Evolutionary conservation across 208 protist species (phyloP), one percentile per base, ranked within the genome.

Genomic region (Novymonas esmeraldas): DNA sequence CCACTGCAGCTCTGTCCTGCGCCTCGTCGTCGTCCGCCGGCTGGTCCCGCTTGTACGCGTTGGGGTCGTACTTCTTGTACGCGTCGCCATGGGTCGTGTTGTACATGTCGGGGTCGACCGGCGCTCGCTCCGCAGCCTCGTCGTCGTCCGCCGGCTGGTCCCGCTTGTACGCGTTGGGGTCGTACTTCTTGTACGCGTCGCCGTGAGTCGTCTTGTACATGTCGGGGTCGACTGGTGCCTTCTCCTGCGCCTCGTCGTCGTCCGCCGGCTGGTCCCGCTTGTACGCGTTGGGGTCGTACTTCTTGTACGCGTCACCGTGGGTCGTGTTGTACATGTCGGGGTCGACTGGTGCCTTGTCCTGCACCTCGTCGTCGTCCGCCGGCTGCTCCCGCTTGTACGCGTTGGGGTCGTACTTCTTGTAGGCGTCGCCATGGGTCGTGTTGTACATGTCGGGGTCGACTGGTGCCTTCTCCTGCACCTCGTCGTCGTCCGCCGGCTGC

Each of bases 61-160:
- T 48, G 20, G 20, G 31, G 49, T 49, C 78, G 29, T 76, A 71
- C 16, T 24, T 6, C 71, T 76, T 69, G 29, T 76, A 60, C 7
- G 26, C 51, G 18, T 57, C 33, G 2, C 13, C 13, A 26, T 4
- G 4, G 33, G 29, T 57, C 28, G 51, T 26, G 29, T 24, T n/a
- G 56, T 79, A 79, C 39, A 75, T 73, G 18, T 69, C 51, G 3
- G 73, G 49, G 50, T 84, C 73, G 22, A 52, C 63, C 24, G 46
- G 42, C 2, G 11, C 56, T 26, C 29, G 34, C 46, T 24, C 9
- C 14, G 36, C 45, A n/a, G 7, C 52, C 24, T 34, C 42, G 13
- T 3, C 42, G 14, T 62, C 48, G 48, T 50, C 52, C 34, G 24
- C 33, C 10, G 36, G 68, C 41, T 28, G 3, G 0, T 64, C 57